Evolutionary conservation across 2,329 filamentous ascomycete species (phyloP), one percentile per base, ranked within the genome.

Genomic region (Cadophora gregata): DNA sequence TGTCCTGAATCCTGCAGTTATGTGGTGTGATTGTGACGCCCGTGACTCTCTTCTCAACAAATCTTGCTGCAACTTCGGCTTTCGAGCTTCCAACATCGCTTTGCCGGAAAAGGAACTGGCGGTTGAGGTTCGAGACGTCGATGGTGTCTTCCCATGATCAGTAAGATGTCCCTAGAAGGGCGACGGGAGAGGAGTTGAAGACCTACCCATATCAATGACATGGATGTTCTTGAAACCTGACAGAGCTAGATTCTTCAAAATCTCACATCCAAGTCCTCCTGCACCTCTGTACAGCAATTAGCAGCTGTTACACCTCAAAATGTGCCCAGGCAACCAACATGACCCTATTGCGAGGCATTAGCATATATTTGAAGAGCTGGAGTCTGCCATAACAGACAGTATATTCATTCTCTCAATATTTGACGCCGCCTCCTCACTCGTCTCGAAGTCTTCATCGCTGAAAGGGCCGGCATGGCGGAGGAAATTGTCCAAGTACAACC

Each of bases 211-310:
- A 81, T 99, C 96, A 75, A 99, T 98, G 67, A 99, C 96, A 82
- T 99, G 93, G 72, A 99, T 97, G 75, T 97, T 88, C 79, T 92
- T 96, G 83, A 99, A 99, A 31, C 94, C 93, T 1, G 95, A 97
- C 62, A 99, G 85, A 50, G 96, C 96, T 38, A 99, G 85, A 76
- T 99, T 93, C 83, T 99, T 99, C 62, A 99, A 83, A 53, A 99
- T 97, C 78, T 99, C 96, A 75, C 96, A 99, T 71, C 96, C 96
- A 67, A 99, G 81, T 12, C 96, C 96, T 69, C 96, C 96, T 67
- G 96, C 96, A 66, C 96, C 96, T 72, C 94, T 97, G 73, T 69
- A 70, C 16, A 58, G 36, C 59, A 68, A 59, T 74, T 50, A 75
- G 72, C 33, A 66, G 42, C 24, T 58, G 24, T 47, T 45, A 4